These are phyloP conservation scores for Silene conica DNA, from an alignment of 148 eudicot species.

Conservation along the genomic window DNA sequence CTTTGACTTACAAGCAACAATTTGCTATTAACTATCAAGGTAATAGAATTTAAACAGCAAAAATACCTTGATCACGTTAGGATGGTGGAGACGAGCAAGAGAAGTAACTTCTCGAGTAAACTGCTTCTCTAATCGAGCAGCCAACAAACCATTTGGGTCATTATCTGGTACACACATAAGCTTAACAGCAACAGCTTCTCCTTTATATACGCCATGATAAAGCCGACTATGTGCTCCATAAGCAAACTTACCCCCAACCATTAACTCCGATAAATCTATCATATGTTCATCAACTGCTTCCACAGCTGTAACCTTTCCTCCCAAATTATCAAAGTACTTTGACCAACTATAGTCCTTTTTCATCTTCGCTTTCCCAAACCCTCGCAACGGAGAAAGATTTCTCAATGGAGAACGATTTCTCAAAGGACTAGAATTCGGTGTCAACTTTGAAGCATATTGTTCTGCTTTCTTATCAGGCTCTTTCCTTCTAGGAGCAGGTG, in stretches of 20 bases:
- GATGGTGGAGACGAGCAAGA: slow-evolving; percentile 69
- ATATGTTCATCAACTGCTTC: slow-evolving; percentile 66
- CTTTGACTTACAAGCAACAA: background rate
- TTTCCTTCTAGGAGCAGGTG: slow-evolving; percentile 56
- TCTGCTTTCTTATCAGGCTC: slow-evolving; percentile 44
- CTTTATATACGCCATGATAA: slow-evolving; percentile 74
- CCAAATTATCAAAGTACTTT: slow-evolving; percentile 74
- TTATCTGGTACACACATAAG: slow-evolving; percentile 73
- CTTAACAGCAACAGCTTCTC: slow-evolving; percentile 76
- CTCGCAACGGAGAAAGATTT: slow-evolving; percentile 42
- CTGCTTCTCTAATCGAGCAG: slow-evolving; percentile 65
- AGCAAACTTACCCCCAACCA: slow-evolving; percentile 75
- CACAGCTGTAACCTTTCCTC: slow-evolving; percentile 67
- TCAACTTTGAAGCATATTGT: slow-evolving; percentile 28
- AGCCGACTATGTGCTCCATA: slow-evolving; percentile 84
- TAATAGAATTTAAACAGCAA: background rate
- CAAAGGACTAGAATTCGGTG: slow-evolving; percentile 44
- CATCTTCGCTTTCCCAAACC: slow-evolving; percentile 39
- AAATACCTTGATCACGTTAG: slow-evolving; percentile 78
- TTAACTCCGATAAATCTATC: slow-evolving; percentile 70
- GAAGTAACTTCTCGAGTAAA: slow-evolving; percentile 68
- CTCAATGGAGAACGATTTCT: slow-evolving; percentile 46
- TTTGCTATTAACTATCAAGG: background rate
- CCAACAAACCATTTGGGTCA: slow-evolving; percentile 63
- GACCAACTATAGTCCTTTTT: slow-evolving; percentile 59